phyloP scores from a whole-genome alignment of 345 rosid species.

The Microcos paniculata region DNA sequence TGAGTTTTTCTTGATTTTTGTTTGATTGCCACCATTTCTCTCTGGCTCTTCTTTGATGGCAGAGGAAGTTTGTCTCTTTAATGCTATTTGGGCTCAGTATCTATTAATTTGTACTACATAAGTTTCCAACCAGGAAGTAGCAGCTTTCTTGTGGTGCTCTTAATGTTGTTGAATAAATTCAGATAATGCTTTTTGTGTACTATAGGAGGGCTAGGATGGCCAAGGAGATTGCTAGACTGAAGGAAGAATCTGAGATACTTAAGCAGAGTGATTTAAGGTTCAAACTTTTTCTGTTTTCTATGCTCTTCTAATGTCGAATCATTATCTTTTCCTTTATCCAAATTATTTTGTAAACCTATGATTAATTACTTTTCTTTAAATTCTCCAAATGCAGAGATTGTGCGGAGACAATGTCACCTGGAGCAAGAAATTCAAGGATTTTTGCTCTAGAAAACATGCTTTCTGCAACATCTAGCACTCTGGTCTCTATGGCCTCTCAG shows the following conservation, averaged over 20 bases:
- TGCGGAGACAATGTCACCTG: conserved; percentile 78
- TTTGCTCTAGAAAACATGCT: conserved; percentile 98
- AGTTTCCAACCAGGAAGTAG: background rate
- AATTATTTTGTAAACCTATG: background rate
- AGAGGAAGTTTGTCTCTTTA: background rate
- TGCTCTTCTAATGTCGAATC: background rate
- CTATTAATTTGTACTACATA: background rate
- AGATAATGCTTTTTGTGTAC: conserved; percentile 21
- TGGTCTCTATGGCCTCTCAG: conserved; percentile 97
- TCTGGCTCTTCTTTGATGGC: background rate
- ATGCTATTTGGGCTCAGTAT: background rate
- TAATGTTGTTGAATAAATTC: conserved; percentile 12
- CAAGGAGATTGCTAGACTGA: conserved; percentile 73
- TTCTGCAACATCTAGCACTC: conserved; percentile 73
- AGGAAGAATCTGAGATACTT: conserved; percentile 68
- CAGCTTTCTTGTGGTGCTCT: background rate
- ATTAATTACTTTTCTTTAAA: conserved; percentile 5
- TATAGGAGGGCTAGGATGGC: conserved; percentile 92
- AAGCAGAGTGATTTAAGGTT: conserved; percentile 66
- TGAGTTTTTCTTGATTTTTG: background rate
- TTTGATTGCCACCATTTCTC: background rate
- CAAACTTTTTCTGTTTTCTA: conserved; percentile 5
- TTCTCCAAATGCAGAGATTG: conserved; percentile 46
- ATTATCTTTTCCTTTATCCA: background rate
- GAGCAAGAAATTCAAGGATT: conserved; percentile 92